A percentile compares a stretch with the other conserved stretches of the same genome.
These are phyloP conservation scores for Soucietia sequanensis DNA, from an alignment of 805 yeast species.

Conservation along the genomic window DNA sequence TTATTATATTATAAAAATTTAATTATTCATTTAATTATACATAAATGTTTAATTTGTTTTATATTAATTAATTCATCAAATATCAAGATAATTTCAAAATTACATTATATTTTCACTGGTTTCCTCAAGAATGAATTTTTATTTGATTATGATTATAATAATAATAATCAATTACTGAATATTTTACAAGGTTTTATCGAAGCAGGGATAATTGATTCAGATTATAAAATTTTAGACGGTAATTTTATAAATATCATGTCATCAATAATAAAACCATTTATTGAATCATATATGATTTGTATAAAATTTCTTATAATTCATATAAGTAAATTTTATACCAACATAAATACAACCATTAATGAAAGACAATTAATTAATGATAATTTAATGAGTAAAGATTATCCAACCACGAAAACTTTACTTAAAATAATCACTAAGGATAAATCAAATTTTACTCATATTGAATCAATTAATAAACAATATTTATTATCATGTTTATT, in stretches of 20 bases:
- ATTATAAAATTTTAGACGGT: slow-evolving; percentile 19
- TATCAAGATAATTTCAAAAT: slow-evolving; percentile 16
- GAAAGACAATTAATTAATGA: slow-evolving; percentile 25
- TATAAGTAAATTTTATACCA: slow-evolving; percentile 8
- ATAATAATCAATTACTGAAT: slow-evolving; percentile 23
- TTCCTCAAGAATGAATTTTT: slow-evolving; percentile 42
- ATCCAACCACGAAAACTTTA: slow-evolving; percentile 33
- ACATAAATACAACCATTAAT: slow-evolving; percentile 9
- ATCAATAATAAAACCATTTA: slow-evolving; percentile 32
- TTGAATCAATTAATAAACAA: slow-evolving; percentile 42
- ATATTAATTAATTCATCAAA: slow-evolving; percentile 11
- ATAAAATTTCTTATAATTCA: slow-evolving; percentile 17
- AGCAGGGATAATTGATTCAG: slow-evolving; percentile 12
- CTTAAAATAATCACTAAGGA: slow-evolving; percentile 21
- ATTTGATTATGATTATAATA: slow-evolving; percentile 39
- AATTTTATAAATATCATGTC: slow-evolving; percentile 23
- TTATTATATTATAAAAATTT: slow-evolving; percentile 58
- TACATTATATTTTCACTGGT: slow-evolving; percentile 35
- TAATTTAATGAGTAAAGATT: slow-evolving; percentile 18
- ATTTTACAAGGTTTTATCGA: slow-evolving; percentile 24
- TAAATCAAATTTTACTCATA: slow-evolving; percentile 10
- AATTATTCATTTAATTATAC: slow-evolving; percentile 52
- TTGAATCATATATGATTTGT: slow-evolving; percentile 31
- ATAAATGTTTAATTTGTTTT: slow-evolving; percentile 48
- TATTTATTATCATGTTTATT: slow-evolving; percentile 39